Evolutionary conservation across 106 monocot species (phyloP), one percentile per base, ranked within the genome.

Genomic region (Hemerocallis citrina): DNA sequence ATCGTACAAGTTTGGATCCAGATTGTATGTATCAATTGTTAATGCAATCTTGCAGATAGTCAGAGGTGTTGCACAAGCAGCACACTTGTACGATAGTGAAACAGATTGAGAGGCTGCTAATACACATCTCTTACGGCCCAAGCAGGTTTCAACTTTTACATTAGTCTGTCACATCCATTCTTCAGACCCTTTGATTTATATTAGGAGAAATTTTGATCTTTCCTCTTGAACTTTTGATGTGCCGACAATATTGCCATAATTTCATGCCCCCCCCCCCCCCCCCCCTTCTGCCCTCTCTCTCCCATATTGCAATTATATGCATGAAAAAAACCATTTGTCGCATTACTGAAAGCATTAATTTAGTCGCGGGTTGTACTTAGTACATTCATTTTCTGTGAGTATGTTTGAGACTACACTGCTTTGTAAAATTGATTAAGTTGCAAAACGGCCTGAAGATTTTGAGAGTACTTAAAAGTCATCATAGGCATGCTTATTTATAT

Each of bases 101-200:
- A 38, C 47, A 34, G 76, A 72, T n/a, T 57, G 89, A 86, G 65
- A 81, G 81, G 67, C 70, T 96, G 37, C 78, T 96, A 31, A 69
- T 90, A 69, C 84, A 90, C 47, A 63, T 90, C 21, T 96, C 95
- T 55, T 84, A 96, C 62, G 79, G 78, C 67, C 95, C 95, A 52
- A 87, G 81, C 74, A 96, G 90, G 95, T 93, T 43, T 57, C 13
- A n/a, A 14, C 30, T 9, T 52, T 52, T 52, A 30, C 29, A 30
- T 52, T 52, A 11, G 6, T 52, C 14, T 4, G 9, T 11, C 23
- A 0, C 4, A 10, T 48, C 7, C 23, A 48, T 48, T n/a, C n/a
- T n/a, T n/a, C n/a, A n/a, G n/a, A n/a, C n/a, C 7, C 13, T 10
- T 5, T 22, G 2, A 48, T 48, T 48, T 20, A 1, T 22, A 48